phyloP scores from a whole-genome alignment of 176 grass and related monocot species.

The Poa annua region DNA sequence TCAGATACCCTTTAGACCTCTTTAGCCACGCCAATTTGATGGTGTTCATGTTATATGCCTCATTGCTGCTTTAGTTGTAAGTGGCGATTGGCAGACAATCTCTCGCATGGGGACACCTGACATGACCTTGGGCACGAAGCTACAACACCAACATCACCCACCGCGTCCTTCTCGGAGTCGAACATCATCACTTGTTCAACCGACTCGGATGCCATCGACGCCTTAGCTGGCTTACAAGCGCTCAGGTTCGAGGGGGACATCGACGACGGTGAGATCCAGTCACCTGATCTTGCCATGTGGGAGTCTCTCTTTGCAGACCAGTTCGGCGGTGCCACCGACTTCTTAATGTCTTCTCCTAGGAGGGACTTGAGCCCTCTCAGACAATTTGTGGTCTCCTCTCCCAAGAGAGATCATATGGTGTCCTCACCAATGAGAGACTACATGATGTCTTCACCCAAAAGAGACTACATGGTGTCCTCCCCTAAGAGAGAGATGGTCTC shows the following conservation, averaged over 20 bases:
- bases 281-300: constrained; percentile 60
- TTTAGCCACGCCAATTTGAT: neutral
- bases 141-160: constrained; percentile 53
- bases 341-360: constrained; percentile 65
- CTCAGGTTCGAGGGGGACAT: constrained; percentile 56
- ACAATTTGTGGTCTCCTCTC: constrained; percentile 57
- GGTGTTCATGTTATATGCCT: neutral
- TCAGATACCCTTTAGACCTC: neutral
- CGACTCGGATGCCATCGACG: constrained; percentile 45
- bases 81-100: neutral
- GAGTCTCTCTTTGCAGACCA: constrained; percentile 71
- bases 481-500: constrained; percentile 49
- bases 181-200: constrained; percentile 52
- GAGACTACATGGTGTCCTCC: constrained; percentile 63
- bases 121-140: constrained; percentile 32
- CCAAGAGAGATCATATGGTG: constrained; percentile 60
- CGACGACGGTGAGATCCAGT: constrained; percentile 62
- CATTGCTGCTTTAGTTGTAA: neutral
- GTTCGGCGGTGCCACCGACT: constrained; percentile 50
- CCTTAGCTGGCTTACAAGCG: constrained; percentile 47
- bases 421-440: constrained; percentile 58
- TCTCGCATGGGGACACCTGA: constrained; percentile 45
- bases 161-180: constrained; percentile 57
- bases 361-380: constrained; percentile 58
- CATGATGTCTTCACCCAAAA: constrained; percentile 51